Base-by-base conservation (phyloP, 805 yeast species). In the Komagataella populi region DNA sequence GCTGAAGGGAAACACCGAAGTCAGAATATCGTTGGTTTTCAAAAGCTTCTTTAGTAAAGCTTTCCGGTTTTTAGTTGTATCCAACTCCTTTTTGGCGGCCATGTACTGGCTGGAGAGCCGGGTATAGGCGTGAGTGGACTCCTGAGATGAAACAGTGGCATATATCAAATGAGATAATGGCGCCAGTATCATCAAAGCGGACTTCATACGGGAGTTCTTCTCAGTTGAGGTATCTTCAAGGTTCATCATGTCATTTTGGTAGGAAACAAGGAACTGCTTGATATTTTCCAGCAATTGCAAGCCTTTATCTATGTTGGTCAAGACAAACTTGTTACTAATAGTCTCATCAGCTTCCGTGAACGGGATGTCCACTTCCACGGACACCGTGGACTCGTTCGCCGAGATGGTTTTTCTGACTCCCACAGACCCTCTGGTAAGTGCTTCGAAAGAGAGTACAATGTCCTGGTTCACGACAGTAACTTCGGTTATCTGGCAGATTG, bases 151-250 rank as follows among this genome's bases (percentile, higher is more conserved):
- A 50, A 83, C 66, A 59, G 81, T 86, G 48, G 77, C 60, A 55
- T 71, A 75, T n/a, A 83, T 64, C 0, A 81, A 72, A 55, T 75
- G 75, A 0, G 85, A 78, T 50, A 83, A 62, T 0, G 89, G 89
- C 8, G 83, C 73, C 18, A 83, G 63, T 2, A 77, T 67, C 20
- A 80, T 60, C 12, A 81, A 64, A 44, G 64, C 58, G 14, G 56
- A 59, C 45, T 50, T 54, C 17, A 58, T 30, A n/a, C 45, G 49
- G 4, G 52, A 49, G 45, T 58, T 56, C 14, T 51, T 57, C 0
- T 54, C 53, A 18, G 53, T 54, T 8, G 63, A 51, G 4, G 51
- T 52, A 5, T 55, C 55, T 43, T 60, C 60, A n/a, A 56, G 59
- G 39, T 58, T 48, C 2, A 57, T 53, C 45, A 66, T 59, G 1